These are phyloP conservation scores for Acacia crassicarpa DNA, from an alignment of 306 rosid genomes.

Conservation along the genomic window DNA sequence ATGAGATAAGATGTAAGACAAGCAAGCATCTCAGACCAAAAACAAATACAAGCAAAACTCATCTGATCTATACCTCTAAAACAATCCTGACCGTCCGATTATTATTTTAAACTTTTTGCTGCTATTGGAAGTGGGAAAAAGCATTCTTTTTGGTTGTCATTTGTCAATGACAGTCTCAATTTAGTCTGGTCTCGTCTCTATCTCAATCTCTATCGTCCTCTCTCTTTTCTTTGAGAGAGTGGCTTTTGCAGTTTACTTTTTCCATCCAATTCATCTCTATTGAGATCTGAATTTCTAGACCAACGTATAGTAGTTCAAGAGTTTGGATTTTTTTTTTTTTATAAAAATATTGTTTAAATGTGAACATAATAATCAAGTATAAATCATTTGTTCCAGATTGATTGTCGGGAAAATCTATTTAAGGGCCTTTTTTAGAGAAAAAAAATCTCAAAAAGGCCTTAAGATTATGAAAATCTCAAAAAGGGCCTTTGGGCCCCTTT, in stretches of 20 bases:
- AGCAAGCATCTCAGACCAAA: not conserved
- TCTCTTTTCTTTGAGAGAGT: not conserved
- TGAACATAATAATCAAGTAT: too few relatives aligned
- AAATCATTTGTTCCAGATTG: not conserved
- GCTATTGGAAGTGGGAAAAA: not conserved
- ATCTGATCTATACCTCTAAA: not conserved
- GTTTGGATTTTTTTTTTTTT: not conserved
- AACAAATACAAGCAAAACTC: not conserved
- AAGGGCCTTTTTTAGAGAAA: too few relatives aligned
- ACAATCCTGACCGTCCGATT: not conserved
- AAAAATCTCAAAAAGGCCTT: too few relatives aligned
- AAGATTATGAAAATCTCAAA: too few relatives aligned
- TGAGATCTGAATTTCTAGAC: not conserved
- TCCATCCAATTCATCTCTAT: not conserved
- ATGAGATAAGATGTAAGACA: not conserved
- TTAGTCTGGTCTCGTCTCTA: not conserved
- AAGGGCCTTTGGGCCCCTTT: too few relatives aligned
- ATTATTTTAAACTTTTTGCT: not conserved
- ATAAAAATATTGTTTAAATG: not conserved
- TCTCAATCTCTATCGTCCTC: not conserved
- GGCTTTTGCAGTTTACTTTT: not conserved
- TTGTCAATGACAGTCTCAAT: not conserved
- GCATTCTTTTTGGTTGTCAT: not conserved
- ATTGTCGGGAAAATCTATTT: too few relatives aligned
- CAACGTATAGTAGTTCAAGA: not conserved